Conservation (phyloP, 1,284 basidiomycete genomes). For the Xerocomus nothofagi region DNA sequence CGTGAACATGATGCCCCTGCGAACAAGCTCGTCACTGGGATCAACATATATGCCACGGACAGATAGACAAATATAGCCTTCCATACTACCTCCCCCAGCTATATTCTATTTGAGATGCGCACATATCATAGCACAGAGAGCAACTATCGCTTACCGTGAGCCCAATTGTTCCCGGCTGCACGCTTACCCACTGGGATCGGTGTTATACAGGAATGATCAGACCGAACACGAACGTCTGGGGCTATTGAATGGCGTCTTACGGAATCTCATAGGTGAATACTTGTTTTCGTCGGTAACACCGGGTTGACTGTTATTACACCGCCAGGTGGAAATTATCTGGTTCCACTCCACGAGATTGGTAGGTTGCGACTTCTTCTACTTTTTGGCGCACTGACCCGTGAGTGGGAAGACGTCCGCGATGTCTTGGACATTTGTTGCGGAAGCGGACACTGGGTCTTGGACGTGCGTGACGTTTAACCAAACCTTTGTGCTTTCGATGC, state of each 20-base stretch:
- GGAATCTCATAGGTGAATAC: slow-evolving; percentile 1
- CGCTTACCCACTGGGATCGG: not conserved
- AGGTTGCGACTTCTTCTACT: not conserved
- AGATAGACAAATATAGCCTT: too few species aligned
- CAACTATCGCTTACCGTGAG: slow-evolving; percentile 7
- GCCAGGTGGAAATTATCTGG: slow-evolving; percentile 7
- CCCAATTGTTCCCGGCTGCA: not conserved
- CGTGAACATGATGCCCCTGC: too few species aligned
- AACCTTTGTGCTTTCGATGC: not conserved
- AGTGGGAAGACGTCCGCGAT: slow-evolving; percentile 1
- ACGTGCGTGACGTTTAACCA: not conserved
- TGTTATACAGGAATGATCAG: slow-evolving; percentile 3
- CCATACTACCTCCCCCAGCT: too few species aligned
- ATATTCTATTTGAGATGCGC: not conserved
- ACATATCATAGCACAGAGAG: slow-evolving; percentile 8
- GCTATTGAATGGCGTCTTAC: slow-evolving; percentile 2
- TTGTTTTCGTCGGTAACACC: not conserved
- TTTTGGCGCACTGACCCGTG: not conserved
- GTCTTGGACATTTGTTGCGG: slow-evolving; percentile 11
- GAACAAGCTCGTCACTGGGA: too few species aligned
- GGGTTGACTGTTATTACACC: too few species aligned
- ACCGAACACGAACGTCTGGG: slow-evolving; percentile 7
- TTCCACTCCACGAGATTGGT: slow-evolving; percentile 5
- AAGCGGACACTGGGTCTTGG: slow-evolving; percentile 9
- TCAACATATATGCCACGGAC: too few species aligned